phyloP scores from a whole-genome alignment of 2,329 filamentous ascomycete species.

The Juglanconis oblonga region DNA sequence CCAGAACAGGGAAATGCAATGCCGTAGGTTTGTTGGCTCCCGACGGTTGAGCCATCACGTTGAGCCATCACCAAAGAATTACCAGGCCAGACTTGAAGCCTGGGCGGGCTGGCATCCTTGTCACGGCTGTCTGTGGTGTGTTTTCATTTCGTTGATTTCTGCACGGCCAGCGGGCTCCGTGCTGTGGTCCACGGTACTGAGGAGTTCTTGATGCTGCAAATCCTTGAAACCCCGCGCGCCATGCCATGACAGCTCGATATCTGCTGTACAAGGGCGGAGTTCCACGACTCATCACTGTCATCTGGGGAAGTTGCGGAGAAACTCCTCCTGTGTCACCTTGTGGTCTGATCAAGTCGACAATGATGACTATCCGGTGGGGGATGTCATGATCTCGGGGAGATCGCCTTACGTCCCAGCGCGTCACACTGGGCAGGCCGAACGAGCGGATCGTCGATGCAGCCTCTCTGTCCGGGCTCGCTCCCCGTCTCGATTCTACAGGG shows the following conservation, averaged over 20 bases:
- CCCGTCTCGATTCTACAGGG: background rate
- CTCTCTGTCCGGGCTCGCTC: constrained; percentile 1
- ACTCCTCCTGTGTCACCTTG: background rate
- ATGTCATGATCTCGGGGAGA: constrained; percentile 9
- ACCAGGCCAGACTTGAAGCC: background rate
- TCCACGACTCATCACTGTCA: constrained; percentile 4
- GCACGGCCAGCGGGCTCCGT: background rate
- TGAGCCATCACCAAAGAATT: background rate
- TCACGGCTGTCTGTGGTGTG: background rate
- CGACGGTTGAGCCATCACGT: background rate
- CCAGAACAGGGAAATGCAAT: constrained; percentile 4
- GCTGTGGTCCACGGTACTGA: constrained; percentile 6
- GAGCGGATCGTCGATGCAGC: constrained; percentile 13
- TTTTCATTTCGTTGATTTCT: background rate
- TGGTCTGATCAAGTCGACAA: constrained; percentile 11
- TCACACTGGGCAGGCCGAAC: background rate
- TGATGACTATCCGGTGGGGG: constrained; percentile 5
- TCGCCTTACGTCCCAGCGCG: background rate
- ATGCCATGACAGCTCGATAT: background rate
- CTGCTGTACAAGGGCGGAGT: background rate
- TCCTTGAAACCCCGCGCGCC: background rate
- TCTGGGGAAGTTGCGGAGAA: constrained; percentile 3
- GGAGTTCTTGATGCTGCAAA: constrained; percentile 1
- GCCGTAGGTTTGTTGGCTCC: background rate
- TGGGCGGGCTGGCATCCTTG: constrained; percentile 4